Base-by-base conservation (phyloP, 2,329 filamentous ascomycete genomes). In the Neofusicoccum cordaticola region DNA sequence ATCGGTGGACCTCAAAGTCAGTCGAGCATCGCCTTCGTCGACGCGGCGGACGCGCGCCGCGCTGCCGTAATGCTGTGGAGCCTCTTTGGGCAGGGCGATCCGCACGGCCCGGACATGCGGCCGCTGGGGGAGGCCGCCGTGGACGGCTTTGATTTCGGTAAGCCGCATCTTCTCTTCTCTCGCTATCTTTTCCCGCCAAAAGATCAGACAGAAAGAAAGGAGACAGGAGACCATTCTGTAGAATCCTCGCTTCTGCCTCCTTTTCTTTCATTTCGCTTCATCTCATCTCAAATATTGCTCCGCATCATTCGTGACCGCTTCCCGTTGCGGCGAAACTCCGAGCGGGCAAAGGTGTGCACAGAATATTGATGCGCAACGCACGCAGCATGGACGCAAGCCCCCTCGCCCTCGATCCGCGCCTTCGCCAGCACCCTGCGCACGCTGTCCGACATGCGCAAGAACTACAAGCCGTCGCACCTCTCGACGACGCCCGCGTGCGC, bases 141-240 rank as follows among this genome's bases (percentile, higher is more conserved):
- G 13, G 62, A 64, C 44, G 62, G 62, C 15, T 64, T 64, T 22
- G 62, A 64, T 44, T 42, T 64, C n/a, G 62, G 62, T 64, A 50
- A 53, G 61, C 27, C 13, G 19, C 12, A 5, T 37, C 61, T 31
- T 39, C 2, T 42, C n/a, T 11, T 42, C 35, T 2, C 15, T 27
- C 22, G 19, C 13, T 27, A 12, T 42, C 35, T 2, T 15, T 27
- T 37, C 35, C 13, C 37, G 11, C 37, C 13, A 4, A 39, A 9
- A 39, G 13, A 39, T 11, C 6, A 7, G 37, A 2, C 22, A 35
- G 8, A 51, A 48, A 34, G 22, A 51, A 51, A 27, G 9, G 27
- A 35, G 15, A 9, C 34, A 5, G 45, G 19, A 48, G 13, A 48
- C 7, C 2, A 3, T 22, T 22, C 22, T 22, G 22, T 22, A 22